phyloP scores from a whole-genome alignment of 192 early-diverging fungal genomes.

The Thamnidium elegans region DNA sequence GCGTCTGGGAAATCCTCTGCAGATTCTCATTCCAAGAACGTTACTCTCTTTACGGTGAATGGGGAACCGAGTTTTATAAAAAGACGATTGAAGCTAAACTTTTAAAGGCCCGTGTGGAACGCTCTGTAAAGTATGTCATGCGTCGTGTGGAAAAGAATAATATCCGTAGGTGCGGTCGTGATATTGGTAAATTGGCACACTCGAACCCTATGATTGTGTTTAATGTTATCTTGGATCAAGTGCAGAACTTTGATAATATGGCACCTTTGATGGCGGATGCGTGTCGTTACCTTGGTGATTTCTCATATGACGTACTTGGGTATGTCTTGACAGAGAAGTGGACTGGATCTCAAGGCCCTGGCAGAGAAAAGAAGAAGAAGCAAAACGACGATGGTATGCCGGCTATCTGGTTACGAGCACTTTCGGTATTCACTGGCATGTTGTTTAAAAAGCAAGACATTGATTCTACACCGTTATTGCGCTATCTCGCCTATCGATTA shows the following conservation, averaged over 20 bases:
- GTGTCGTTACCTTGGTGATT: constrained; percentile 67
- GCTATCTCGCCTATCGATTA: constrained; percentile 67
- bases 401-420: constrained; percentile 23
- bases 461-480: constrained; percentile 61
- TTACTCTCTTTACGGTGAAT: constrained; percentile 74
- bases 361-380: constrained; percentile 43
- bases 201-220: constrained; percentile 76
- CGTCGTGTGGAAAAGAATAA: constrained; percentile 68
- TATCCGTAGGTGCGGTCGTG: constrained; percentile 67
- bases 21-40: constrained; percentile 57
- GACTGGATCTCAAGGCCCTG: constrained; percentile 41
- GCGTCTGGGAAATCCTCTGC: constrained; percentile 67
- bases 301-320: constrained; percentile 72
- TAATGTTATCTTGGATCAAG: constrained; percentile 58
- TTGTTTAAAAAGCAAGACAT: constrained; percentile 58
- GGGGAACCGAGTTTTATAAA: constrained; percentile 61
- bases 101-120: constrained; percentile 40
- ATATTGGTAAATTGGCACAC: constrained; percentile 71
- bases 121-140: constrained; percentile 23
- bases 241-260: constrained; percentile 76
- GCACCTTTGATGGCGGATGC: constrained; percentile 72
- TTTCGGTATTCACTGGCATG: constrained; percentile 65
- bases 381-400: constrained; percentile 61
- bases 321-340: constrained; percentile 69
- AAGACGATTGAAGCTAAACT: constrained; percentile 53